Base-by-base conservation (phyloP, 108 stramenopile genomes). In the Cyclotella baltica region DNA sequence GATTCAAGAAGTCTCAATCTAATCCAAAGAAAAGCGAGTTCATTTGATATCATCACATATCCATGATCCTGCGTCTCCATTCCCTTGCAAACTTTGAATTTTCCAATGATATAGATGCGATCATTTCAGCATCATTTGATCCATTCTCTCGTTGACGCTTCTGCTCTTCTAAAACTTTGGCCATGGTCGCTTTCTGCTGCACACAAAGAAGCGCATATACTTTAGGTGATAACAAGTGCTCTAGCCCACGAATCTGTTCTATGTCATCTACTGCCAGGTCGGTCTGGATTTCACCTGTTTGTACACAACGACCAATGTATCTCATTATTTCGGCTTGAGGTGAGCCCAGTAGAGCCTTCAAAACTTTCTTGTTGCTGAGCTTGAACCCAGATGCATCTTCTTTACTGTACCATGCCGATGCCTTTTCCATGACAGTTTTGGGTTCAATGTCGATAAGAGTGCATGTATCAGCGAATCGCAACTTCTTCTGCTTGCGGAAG, bases 231-330 rank as follows among this genome's bases (percentile, higher is more conserved):
- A 48, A n/a, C 4, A 48, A n/a, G n/a, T 48, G 47, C 47, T 48
- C 47, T n/a, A 48, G n/a, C 47, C 47, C 47, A 48, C 47, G 47
- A 48, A 48, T 48, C 47, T 48, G 19, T n/a, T 48, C 47, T 2
- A 48, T 2, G n/a, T 48, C n/a, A 2, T 48, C 47, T 4, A 48
- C n/a, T 16, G 2, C 18, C 47, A 48, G 47, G 6, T n/a, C 37
- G 16, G 43, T n/a, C n/a, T 48, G 47, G 2, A 1, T 1, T n/a
- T 48, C 6, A n/a, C 47, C 47, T 1, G 47, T 48, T n/a, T 48
- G 47, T 48, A 48, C n/a, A n/a, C 47, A 48, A 6, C 6, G 47
- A n/a, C 47, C 47, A 6, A 48, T 48, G 47, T 4, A 48, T n/a
- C 47, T 48, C 47, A 48, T 48, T 16, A n/a, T n/a, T 48, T 48